phyloP scores from a whole-genome alignment of 139 green algal species.

The Ettlia oleoabundans region DNA sequence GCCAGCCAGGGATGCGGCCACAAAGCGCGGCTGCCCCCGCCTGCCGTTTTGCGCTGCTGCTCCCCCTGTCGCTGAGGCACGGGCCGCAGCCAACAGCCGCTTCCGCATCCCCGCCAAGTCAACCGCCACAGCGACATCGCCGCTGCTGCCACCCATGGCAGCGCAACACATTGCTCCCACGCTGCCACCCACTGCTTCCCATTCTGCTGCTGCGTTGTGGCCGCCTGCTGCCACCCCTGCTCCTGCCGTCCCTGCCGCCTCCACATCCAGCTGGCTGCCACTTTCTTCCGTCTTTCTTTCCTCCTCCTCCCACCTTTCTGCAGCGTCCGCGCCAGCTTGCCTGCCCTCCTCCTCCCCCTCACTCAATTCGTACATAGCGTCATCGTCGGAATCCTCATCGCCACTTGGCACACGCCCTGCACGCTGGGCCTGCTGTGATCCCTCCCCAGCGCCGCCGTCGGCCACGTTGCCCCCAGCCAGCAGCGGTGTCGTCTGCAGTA shows the following conservation, averaged over 20 bases:
- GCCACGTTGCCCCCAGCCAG: too few species aligned
- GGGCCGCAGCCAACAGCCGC: background rate
- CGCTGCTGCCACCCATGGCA: background rate
- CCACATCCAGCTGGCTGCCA: too few species aligned
- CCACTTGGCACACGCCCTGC: too few species aligned
- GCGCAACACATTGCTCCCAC: too few species aligned
- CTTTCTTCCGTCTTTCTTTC: too few species aligned
- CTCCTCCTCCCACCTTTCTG: too few species aligned
- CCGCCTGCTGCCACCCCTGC: background rate
- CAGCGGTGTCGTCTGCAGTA: too few species aligned
- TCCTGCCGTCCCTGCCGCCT: background rate
- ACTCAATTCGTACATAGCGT: slow-evolving; percentile 26
- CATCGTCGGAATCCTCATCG: background rate
- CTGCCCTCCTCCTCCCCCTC: slow-evolving; percentile 7
- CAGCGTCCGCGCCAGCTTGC: background rate
- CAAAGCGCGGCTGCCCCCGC: background rate
- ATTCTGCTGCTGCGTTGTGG: too few species aligned
- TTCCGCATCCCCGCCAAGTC: slow-evolving; percentile 19
- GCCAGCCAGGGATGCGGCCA: slow-evolving; percentile 19
- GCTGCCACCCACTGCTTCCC: too few species aligned
- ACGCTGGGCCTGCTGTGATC: too few species aligned
- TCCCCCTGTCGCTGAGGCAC: background rate
- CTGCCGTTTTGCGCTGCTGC: background rate
- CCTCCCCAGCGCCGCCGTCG: too few species aligned
- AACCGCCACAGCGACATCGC: slow-evolving; percentile 1